These are phyloP conservation scores for Cercospora canescens DNA, from an alignment of 2,329 filamentous ascomycete species.

Conservation along the genomic window DNA sequence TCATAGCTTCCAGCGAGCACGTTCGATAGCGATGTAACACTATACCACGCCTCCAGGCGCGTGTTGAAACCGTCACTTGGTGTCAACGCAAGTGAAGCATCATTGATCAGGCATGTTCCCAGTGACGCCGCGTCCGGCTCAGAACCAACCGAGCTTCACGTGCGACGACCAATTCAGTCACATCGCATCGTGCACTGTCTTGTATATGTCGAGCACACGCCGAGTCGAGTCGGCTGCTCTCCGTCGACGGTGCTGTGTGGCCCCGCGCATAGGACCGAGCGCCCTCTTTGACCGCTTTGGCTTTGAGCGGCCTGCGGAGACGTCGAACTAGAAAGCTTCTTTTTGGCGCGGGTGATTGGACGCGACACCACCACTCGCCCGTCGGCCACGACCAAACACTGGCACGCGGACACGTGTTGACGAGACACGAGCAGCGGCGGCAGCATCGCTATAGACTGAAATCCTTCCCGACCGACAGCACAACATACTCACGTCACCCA, in stretches of 20 bases:
- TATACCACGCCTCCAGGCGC: not conserved
- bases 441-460: not conserved
- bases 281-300: not conserved
- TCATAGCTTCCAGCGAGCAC: not conserved
- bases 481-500: not conserved
- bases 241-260: not conserved
- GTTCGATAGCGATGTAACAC: not conserved
- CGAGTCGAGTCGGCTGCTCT: not conserved
- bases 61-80: not conserved
- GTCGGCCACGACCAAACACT: not conserved
- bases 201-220: not conserved
- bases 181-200: no score
- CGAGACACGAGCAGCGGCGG: not conserved
- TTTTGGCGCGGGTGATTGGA: slow-evolving; percentile 1
- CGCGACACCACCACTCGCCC: not conserved
- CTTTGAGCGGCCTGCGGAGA: slow-evolving; percentile 4
- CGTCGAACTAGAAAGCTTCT: not conserved
- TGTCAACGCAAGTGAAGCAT: not conserved
- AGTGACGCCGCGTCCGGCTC: slow-evolving; percentile 3
- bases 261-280: not conserved
- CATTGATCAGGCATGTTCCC: slow-evolving; percentile 7
- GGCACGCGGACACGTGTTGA: not conserved
- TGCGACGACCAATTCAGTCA: no score
- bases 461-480: not conserved
- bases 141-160: no score